Percentiles rank a stretch among this genome's conserved stretches.
These are phyloP conservation scores for Teratosphaeria viscida DNA, from an alignment of 2,329 filamentous ascomycete species.

Conservation along the genomic window DNA sequence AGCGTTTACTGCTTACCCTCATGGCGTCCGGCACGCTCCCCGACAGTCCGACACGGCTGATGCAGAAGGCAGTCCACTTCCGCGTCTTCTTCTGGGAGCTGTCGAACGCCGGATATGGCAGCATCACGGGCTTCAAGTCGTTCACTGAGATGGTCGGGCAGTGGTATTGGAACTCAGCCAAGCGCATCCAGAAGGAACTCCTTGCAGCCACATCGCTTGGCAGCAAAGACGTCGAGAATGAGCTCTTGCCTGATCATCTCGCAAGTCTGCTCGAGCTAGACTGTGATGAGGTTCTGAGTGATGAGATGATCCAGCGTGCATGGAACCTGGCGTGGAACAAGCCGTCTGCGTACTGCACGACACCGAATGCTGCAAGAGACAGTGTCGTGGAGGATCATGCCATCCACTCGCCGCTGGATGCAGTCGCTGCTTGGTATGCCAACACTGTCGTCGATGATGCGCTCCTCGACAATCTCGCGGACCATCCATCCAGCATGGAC, in stretches of 20 bases:
- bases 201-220: slow-evolving; percentile 13
- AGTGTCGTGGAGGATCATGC: slow-evolving; percentile 74
- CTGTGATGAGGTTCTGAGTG: slow-evolving; percentile 70
- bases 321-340: slow-evolving; percentile 86
- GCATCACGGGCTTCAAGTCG: slow-evolving; percentile 54
- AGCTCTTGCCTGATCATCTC: slow-evolving; percentile 66
- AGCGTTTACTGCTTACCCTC: slow-evolving; percentile 72
- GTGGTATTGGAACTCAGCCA: slow-evolving; percentile 72
- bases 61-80: slow-evolving; percentile 86
- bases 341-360: slow-evolving; percentile 57
- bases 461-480: slow-evolving; percentile 48
- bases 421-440: slow-evolving; percentile 85
- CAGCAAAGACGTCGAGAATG: slow-evolving; percentile 41
- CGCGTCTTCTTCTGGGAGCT: slow-evolving; percentile 79
- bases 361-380: slow-evolving; percentile 63
- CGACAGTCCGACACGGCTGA: slow-evolving; percentile 68
- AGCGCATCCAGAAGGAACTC: slow-evolving; percentile 45
- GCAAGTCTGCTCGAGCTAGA: slow-evolving; percentile 65
- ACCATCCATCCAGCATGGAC: slow-evolving; percentile 31
- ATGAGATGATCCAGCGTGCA: slow-evolving; percentile 69
- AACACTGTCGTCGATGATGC: slow-evolving; percentile 60
- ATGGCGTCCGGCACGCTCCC: slow-evolving; percentile 82
- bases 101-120: slow-evolving; percentile 54
- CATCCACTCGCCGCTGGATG: slow-evolving; percentile 78
- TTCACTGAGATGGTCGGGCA: slow-evolving; percentile 64